Base-by-base conservation (phyloP, 345 rosid species). In the Euphorbia peplus region DNA sequence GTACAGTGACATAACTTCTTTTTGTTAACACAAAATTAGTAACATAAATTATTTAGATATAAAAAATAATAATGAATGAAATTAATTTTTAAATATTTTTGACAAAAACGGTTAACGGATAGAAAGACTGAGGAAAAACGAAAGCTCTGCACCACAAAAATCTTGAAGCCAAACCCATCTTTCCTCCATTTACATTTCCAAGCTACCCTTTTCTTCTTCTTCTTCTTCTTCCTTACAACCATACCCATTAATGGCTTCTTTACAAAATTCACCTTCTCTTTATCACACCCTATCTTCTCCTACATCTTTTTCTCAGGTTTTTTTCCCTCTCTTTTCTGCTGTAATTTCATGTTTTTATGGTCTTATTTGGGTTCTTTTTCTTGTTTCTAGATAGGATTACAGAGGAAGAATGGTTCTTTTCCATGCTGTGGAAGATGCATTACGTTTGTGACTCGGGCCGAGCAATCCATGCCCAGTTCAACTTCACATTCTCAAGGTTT, bases 271-370 rank as follows among this genome's bases (percentile, higher is more conserved):
- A n/a, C 80, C 82, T 29, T 82, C 90, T 62, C 67, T 79, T 58
- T 83, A 85, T 68, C 86, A 81, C 21, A 76, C 88, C 22, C 73
- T 86, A 46, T 80, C 85, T 68, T 80, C 85, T 68, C 70, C 77
- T 64, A 79, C 54, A 70, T 82, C 88, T 37, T 57, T 88, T 68
- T 85, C 90, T 66, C 90, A 80, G 93, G 97, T 87, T 63, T 72
- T n/a, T 44, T 62, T 32, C 68, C 47, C 71, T 68, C n/a, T 16
- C 8, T 29, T 14, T 6, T 32, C 37, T 6, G 37, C 37, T 32
- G 8, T 14, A 9, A 3, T 2, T 57, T 57, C n/a, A 32, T 29
- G 15, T 63, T 6, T 63, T n/a, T 12, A 24, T 39, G 52, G 1
- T 1, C 53, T 50, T 12, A 47, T 18, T 18, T 53, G 14, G 46